Conservation (phyloP, 306 rosid genomes). For the Phaseolus lunatus region DNA sequence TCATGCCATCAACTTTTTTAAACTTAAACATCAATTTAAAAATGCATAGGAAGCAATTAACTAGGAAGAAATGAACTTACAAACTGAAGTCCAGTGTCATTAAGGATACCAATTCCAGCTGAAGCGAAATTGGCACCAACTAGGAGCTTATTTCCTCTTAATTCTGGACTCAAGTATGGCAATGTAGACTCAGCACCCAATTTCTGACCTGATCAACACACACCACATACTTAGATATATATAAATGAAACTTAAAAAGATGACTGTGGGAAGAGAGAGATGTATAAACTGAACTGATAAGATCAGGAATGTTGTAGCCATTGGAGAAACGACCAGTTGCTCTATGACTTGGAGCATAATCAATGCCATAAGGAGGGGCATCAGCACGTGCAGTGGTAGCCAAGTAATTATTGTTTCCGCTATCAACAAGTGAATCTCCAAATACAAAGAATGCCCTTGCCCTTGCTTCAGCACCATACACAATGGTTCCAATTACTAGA, state of each 20-base stretch:
- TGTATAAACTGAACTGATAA: slow-evolving; percentile 58
- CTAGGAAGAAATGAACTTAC: slow-evolving; percentile 44
- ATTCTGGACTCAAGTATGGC: slow-evolving; percentile 73
- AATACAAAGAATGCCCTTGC: slow-evolving; percentile 76
- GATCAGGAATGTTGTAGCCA: slow-evolving; percentile 78
- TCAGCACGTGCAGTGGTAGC: slow-evolving; percentile 85
- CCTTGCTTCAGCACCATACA: slow-evolving; percentile 33
- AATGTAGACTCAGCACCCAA: slow-evolving; percentile 71
- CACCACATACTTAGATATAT: too few relatives aligned
- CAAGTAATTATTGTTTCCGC: slow-evolving; percentile 79
- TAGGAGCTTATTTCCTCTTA: slow-evolving; percentile 59
- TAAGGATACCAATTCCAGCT: slow-evolving; percentile 91
- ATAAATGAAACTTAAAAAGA: too few relatives aligned
- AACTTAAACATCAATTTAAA: too few relatives aligned
- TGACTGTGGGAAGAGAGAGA: too few relatives aligned
- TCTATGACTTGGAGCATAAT: slow-evolving; percentile 62
- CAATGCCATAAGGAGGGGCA: slow-evolving; percentile 77
- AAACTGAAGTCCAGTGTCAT: slow-evolving; percentile 90
- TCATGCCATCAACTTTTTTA: too few relatives aligned
- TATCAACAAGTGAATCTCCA: slow-evolving; percentile 84
- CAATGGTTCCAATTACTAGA: neutral
- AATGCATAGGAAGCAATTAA: neutral
- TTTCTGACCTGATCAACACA: slow-evolving; percentile 51
- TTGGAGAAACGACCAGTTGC: slow-evolving; percentile 87
- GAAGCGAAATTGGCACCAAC: slow-evolving; percentile 94